Evolutionary conservation across 192 early-diverging fungal genomes (phyloP).

Genomic region (Coemansia sp.): DNA sequence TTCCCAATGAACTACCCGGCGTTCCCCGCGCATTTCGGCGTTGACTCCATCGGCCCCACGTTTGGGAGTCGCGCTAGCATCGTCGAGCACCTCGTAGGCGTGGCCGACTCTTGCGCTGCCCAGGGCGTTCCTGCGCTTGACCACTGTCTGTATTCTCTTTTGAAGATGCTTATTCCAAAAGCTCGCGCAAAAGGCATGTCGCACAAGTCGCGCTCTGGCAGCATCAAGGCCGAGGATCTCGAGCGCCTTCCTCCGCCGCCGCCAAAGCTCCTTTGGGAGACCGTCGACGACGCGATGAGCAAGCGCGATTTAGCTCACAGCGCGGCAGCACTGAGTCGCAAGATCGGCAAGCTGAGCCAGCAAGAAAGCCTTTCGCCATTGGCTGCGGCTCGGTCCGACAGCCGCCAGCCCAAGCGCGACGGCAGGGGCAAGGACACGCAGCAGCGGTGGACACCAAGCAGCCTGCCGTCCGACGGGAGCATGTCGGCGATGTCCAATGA

Average conservation of each 20-base stretch:
- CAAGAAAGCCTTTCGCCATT: background rate
- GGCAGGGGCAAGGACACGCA: background rate
- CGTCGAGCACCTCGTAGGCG: background rate
- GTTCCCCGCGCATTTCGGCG: conserved; percentile 3
- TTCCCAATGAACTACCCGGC: conserved; percentile 35
- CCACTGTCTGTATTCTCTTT: conserved; percentile 32
- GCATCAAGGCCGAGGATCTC: conserved; percentile 20
- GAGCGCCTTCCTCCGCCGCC: conserved; percentile 38
- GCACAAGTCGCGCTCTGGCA: background rate
- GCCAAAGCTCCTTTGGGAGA: conserved; percentile 11
- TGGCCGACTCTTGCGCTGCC: conserved; percentile 23
- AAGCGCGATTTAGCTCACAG: background rate
- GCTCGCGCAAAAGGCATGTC: conserved; percentile 14
- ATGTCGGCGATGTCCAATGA: conserved; percentile 5
- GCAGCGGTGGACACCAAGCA: conserved; percentile 2
- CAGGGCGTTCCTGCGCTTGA: conserved; percentile 25
- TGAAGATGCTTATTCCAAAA: conserved; percentile 12
- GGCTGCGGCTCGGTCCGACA: background rate
- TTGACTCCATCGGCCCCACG: conserved; percentile 12
- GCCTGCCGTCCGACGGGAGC: conserved; percentile 27
- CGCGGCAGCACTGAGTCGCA: background rate
- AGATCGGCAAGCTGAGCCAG: background rate
- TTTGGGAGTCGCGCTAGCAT: conserved; percentile 2
- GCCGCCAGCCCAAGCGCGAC: conserved; percentile 1
- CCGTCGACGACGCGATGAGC: background rate